Base-by-base conservation (phyloP, 257 asterid genomes). In the Cinchona pubescens region DNA sequence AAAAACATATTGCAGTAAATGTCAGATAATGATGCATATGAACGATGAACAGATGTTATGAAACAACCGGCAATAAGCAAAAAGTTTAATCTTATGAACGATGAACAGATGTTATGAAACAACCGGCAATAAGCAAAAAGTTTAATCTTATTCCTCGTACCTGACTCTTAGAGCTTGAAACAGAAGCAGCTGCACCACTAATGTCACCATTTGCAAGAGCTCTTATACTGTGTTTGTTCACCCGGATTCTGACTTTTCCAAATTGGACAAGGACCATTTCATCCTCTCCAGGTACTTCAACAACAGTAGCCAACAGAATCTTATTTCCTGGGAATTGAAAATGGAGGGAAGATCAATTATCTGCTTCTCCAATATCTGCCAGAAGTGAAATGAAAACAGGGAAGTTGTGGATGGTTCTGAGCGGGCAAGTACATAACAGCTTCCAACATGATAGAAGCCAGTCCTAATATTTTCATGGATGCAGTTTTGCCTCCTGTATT, bases 401-500 rank as follows among this genome's bases (percentile, higher is more conserved):
- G 99, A 80, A 95, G 87, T 67, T 34, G 82, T 69, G 97, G 96
- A 75, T 84, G 80, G 77, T 85, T 80, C 83, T 79, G 85, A 58
- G 99, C 96, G 18, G 96, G 92, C 40, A 95, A 86, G 80, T 86
- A 95, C 96, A 95, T 87, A 77, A 97, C 99, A 79, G 99, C 97
- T 83, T 95, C 92, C 78, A 79, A 66, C 99, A 95, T 92, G 43
- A 95, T 61, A 78, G 98, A 87, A 73, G 91, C 90, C 85, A 95
- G 79, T 49, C 96, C 98, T 71, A 95, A 85, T 73, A 94, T 90
- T 85, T 92, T 95, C 94, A 95, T 88, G 74, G 99, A 92, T 82
- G 98, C 98, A 40, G 97, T 95, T 92, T 95, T 95, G 45, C 99
- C 98, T 75, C 98, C 99, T 0, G 98, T 95, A 80, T 95, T 95